Evolutionary conservation across 2,329 filamentous ascomycete species (phyloP), one percentile per base, ranked within the genome.

Genomic region (Neoarthrinium moseri): DNA sequence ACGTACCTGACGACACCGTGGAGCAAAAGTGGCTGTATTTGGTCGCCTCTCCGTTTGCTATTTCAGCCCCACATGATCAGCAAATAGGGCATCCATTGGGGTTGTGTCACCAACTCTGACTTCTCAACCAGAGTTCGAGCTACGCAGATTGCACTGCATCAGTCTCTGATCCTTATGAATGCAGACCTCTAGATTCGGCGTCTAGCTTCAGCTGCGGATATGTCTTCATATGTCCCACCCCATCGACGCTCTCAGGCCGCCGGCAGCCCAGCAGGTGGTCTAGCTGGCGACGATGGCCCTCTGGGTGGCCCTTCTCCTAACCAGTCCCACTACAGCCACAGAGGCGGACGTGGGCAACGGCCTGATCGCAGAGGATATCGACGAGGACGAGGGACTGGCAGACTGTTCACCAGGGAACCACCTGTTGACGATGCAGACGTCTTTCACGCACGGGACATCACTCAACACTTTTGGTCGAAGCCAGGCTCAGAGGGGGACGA

Each of bases 401-500:
- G 23, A 23, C 22, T 13, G 36, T 34, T 42, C 45, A 11, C 43
- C 45, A 12, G 15, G 39, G 12, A 49, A 56, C 43, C 45, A 11
- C 43, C 45, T n/a, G 15, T 41, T 13, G 50, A 56, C 8, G 43
- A 52, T 32, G 37, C 51, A 2, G 47, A 53, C 5, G 26, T 56
- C 21, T 52, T 51, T 23, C 11, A 29, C 4, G 11, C n/a, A 29
- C 17, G 10, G 11, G 56, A 59, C 12, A 54, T 61, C 17, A 13
- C 46, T 1, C 34, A 49, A 5, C 41, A 58, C 43, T 58, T 55
- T 45, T 51, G 40, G 38, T 40, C 46, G 6, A 6, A 35, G n/a
- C n/a, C n/a, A n/a, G n/a, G n/a, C n/a, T n/a, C n/a, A n/a, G n/a
- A n/a, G n/a, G n/a, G n/a, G 2, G 30, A 15, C 32, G 21, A 47